phyloP scores from a whole-genome alignment of 2,329 filamentous ascomycete genomes.

The Stenocarpella maydis region DNA sequence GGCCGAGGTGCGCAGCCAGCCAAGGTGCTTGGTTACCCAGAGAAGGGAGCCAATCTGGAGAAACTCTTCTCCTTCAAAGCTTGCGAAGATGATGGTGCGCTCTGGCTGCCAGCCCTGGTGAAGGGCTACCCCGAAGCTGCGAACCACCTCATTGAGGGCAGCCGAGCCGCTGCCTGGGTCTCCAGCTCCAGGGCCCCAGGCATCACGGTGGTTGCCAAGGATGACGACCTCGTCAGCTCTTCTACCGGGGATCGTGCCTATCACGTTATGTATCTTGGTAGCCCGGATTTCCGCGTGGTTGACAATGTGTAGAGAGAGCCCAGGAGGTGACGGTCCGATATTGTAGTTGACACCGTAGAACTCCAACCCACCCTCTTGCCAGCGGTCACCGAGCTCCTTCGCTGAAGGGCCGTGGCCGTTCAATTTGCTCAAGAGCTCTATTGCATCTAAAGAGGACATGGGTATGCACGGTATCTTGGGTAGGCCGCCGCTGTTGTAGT shows the following conservation, averaged over 20 bases:
- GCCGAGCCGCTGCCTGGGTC: not conserved
- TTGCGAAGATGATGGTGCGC: not conserved
- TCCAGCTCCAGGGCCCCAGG: not conserved
- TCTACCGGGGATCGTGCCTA: not conserved
- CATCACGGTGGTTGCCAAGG: not conserved
- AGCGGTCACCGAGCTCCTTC: not conserved
- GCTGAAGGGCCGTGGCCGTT: not conserved
- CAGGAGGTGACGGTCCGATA: not conserved
- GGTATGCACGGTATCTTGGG: not conserved
- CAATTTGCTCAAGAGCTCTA: not conserved
- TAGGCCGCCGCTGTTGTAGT: not conserved
- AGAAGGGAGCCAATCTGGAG: not conserved
- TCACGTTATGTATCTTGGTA: not conserved
- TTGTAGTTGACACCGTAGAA: conserved; percentile 3
- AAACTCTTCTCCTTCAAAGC: not conserved
- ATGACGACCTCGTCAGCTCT: not conserved
- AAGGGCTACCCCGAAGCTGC: not conserved
- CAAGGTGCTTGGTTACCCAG: not conserved
- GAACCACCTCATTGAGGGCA: not conserved
- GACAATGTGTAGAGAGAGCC: not conserved
- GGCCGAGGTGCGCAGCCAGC: not conserved
- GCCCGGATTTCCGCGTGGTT: not conserved
- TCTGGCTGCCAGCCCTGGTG: not conserved
- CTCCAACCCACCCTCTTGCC: not conserved
- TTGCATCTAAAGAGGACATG: not conserved